Evolutionary conservation across 2,329 filamentous ascomycete genomes (phyloP).

Genomic region (Fusarium cyanostomum): DNA sequence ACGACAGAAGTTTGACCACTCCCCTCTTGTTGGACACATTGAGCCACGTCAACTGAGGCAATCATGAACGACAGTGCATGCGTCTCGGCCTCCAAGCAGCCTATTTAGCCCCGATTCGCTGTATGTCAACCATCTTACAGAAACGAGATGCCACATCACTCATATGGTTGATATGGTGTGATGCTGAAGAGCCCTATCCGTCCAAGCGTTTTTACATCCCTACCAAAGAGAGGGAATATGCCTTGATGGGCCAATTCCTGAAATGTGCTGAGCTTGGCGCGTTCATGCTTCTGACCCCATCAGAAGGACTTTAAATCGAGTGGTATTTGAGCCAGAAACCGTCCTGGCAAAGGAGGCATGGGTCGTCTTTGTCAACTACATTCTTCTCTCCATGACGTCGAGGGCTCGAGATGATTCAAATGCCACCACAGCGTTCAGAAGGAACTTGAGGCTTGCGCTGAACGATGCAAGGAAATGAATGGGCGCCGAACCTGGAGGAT

Average conservation of each 20-base stretch:
- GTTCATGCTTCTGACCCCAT: neutral
- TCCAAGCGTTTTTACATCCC: neutral
- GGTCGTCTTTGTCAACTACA: neutral
- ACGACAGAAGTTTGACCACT: too few species aligned
- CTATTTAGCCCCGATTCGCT: neutral
- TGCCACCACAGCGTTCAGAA: neutral
- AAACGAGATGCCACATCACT: neutral
- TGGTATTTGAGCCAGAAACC: neutral
- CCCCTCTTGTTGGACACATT: neutral
- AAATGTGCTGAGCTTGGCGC: neutral
- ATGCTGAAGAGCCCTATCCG: neutral
- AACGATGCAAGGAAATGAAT: neutral
- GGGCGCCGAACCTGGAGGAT: neutral
- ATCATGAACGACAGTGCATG: neutral
- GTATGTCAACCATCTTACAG: neutral
- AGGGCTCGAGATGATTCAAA: too few species aligned
- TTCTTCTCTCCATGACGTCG: neutral
- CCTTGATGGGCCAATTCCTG: neutral
- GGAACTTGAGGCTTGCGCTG: neutral
- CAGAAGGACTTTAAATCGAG: neutral
- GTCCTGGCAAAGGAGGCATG: neutral
- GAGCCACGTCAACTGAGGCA: neutral
- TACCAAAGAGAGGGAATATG: neutral
- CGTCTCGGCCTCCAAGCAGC: neutral
- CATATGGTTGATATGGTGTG: neutral